A percentile compares a stretch with the other conserved stretches of the same genome.
These are phyloP conservation scores for Musa itinerans DNA, from an alignment of 176 grass and related monocot species.

Conservation along the genomic window DNA sequence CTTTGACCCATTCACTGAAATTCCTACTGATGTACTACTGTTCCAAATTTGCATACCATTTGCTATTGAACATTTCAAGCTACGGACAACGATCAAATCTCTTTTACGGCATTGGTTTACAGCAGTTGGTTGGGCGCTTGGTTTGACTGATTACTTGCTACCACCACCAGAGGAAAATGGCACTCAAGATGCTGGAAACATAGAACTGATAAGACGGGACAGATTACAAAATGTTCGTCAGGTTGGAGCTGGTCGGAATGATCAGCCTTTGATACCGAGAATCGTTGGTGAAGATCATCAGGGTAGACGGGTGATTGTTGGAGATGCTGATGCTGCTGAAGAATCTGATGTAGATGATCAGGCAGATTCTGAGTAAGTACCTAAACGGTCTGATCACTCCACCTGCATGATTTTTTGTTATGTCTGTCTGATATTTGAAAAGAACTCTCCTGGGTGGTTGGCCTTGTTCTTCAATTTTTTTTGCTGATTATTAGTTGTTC, in stretches of 20 bases:
- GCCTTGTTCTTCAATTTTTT: background rate
- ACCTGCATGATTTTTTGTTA: background rate
- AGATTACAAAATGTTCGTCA: slow-evolving; percentile 42
- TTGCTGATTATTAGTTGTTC: too few species aligned
- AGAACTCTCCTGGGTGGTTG: background rate
- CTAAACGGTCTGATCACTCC: background rate
- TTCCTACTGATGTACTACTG: slow-evolving; percentile 80
- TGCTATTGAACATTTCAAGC: slow-evolving; percentile 97
- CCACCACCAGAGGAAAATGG: slow-evolving; percentile 74
- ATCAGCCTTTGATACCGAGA: slow-evolving; percentile 52
- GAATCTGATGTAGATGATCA: slow-evolving; percentile 79
- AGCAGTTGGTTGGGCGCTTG: slow-evolving; percentile 77
- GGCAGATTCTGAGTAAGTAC: slow-evolving; percentile 76
- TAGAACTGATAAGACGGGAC: slow-evolving; percentile 56
- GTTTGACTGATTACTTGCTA: slow-evolving; percentile 78
- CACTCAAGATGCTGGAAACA: slow-evolving; percentile 69
- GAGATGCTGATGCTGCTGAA: slow-evolving; percentile 49
- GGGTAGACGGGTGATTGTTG: slow-evolving; percentile 43
- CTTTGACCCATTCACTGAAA: slow-evolving; percentile 91
- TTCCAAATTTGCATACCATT: slow-evolving; percentile 99
- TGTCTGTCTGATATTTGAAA: background rate
- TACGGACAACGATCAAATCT: slow-evolving; percentile 73
- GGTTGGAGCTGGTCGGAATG: slow-evolving; percentile 37
- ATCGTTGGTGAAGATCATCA: slow-evolving; percentile 36
- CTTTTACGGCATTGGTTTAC: slow-evolving; percentile 87